Base-by-base conservation (phyloP, 1,284 basidiomycete genomes). In the Sporisorium graminicola region DNA sequence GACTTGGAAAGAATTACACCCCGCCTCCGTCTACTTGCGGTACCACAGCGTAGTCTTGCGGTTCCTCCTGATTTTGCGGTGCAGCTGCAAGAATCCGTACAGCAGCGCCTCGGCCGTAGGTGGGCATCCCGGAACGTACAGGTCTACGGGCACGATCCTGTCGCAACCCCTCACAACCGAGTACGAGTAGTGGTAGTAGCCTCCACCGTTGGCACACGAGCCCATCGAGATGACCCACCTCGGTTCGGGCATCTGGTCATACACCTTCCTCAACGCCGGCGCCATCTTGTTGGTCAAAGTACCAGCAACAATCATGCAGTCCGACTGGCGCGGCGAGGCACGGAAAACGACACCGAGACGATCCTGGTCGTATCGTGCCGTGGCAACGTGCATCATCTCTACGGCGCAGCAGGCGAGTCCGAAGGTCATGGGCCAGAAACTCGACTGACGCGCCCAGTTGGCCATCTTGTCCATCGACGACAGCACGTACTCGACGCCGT, bases 201-300 rank as follows among this genome's bases (percentile, higher is more conserved):
- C 96, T 70, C 95, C 95, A 42, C 96, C 96, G 87, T 99, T 99
- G 24, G 97, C 97, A 86, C 97, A 99, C 14, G 94, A 97, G 55
- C 97, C 97, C 97, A 99, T 99, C 29, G 94, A 97, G 85, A 99
- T 94, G 65, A 99, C 97, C 96, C 96, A 99, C 27, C 82, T 81
- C 27, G 79, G 86, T 74, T 84, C 72, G 56, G 84, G 86, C 85
- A 86, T 86, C 77, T 82, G 79, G 68, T 80, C 77, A 73, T 83
- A 73, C 73, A 75, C 84, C 74, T 78, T 70, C 53, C 78, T 61
- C 69, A 74, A 65, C 52, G 79, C 76, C 1, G 97, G 97, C 5
- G 95, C 97, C 97, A 99, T 99, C 89, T 99, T 99, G 89, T 99
- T 99, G 78, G 97, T 99, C 81, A 99, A 88, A 0, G 97, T 99